Conservation (phyloP, 768 basidiomycete genomes). For the Rubroboletus satanas region DNA sequence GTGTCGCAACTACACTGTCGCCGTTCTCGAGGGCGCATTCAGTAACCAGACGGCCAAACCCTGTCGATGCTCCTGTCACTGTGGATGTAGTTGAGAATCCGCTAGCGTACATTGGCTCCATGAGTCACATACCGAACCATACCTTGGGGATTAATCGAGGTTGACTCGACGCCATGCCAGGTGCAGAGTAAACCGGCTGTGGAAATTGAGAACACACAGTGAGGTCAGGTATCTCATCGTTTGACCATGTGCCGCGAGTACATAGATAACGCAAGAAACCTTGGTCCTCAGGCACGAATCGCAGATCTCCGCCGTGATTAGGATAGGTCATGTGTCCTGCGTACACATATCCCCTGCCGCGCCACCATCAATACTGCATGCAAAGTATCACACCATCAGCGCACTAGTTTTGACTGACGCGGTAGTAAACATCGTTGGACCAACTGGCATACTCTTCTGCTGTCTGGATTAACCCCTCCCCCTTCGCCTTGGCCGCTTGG, state of each 20-base stretch:
- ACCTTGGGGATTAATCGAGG: conserved; percentile 9
- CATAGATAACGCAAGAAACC: not conserved
- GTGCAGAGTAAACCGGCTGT: not conserved
- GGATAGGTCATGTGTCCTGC: not conserved
- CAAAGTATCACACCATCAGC: not conserved
- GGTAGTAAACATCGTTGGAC: conserved; percentile 27
- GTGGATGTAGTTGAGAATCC: not conserved
- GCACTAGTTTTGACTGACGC: conserved; percentile 4
- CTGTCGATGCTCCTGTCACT: conserved; percentile 43
- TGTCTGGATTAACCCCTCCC: conserved; percentile 20
- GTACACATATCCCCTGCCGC: not conserved
- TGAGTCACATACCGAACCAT: conserved; percentile 21
- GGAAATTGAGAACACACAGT: not conserved
- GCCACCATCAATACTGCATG: too few relatives aligned
- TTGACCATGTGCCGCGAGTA: not conserved
- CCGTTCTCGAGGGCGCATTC: conserved; percentile 36
- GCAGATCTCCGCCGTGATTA: not conserved
- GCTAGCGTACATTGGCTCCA: not conserved
- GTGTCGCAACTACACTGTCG: conserved; percentile 42
- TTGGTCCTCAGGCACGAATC: not conserved
- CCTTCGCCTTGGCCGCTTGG: conserved; percentile 20
- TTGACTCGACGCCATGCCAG: not conserved
- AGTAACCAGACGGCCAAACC: conserved; percentile 36
- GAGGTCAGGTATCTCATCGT: not conserved
- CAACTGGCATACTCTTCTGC: conserved; percentile 27